Conservation (phyloP, 2,329 filamentous ascomycete species). For the Colletotrichum sp. region DNA sequence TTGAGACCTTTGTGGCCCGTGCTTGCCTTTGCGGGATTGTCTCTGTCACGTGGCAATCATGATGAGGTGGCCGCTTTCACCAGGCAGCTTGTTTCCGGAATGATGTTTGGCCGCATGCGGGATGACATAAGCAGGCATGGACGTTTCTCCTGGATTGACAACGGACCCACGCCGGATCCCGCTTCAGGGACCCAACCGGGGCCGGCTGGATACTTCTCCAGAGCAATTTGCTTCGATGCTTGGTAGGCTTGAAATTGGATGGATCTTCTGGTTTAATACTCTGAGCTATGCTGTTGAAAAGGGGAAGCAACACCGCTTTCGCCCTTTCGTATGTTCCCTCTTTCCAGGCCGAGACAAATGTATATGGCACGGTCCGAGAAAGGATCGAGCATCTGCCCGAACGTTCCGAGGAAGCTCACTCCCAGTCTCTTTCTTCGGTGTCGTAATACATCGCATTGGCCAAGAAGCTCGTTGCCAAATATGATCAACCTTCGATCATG, state of each 20-base stretch:
- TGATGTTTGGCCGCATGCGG: slow-evolving; percentile 12
- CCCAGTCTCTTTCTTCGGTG: not conserved
- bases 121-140: slow-evolving; percentile 1
- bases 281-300: not conserved
- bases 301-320: not conserved
- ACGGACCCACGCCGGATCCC: not conserved
- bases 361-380: not conserved
- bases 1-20: not conserved
- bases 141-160: not conserved
- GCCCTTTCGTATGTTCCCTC: not conserved
- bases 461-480: not conserved
- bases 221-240: not conserved
- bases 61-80: slow-evolving; percentile 16
- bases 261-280: not conserved
- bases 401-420: not conserved
- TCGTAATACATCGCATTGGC: not conserved
- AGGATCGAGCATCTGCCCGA: not conserved
- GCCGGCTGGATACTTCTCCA: not conserved
- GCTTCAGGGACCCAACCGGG: not conserved
- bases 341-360: not conserved
- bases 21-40: not conserved
- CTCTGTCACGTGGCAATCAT: slow-evolving; percentile 6
- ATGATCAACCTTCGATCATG: not conserved
- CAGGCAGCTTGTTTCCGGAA: not conserved
- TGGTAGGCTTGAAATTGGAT: not conserved